Conservation (phyloP, 495 filamentous ascomycete genomes). For the Penicillium alfredii region DNA sequence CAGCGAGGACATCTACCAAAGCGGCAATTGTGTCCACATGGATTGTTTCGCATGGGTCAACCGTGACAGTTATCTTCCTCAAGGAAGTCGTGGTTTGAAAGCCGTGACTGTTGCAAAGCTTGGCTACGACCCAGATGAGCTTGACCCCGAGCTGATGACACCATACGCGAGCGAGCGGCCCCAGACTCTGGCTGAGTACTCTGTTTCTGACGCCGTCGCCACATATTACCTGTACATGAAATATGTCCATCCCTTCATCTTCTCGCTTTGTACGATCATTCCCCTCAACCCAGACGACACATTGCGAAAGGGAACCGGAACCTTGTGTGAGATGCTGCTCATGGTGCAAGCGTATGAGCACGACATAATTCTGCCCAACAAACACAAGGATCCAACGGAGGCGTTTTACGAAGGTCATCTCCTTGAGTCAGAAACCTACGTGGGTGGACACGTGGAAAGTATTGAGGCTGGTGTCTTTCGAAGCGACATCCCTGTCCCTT, state of each 20-base stretch:
- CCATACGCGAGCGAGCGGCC: slow-evolving; percentile 87
- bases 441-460: slow-evolving; percentile 98
- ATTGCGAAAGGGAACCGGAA: slow-evolving; percentile 91
- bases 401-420: slow-evolving; percentile 96
- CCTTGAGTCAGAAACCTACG: slow-evolving; percentile 94
- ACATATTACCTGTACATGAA: slow-evolving; percentile 99
- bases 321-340: slow-evolving; percentile 95
- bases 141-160: slow-evolving; percentile 98
- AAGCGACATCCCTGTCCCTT: slow-evolving; percentile 89
- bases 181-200: slow-evolving; percentile 94
- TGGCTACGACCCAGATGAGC: slow-evolving; percentile 95
- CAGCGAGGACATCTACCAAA: slow-evolving; percentile 91
- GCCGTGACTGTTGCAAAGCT: slow-evolving; percentile 96
- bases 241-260: slow-evolving; percentile 99
- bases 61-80: slow-evolving; percentile 94
- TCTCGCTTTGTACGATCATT: slow-evolving; percentile 94
- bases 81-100: slow-evolving; percentile 95
- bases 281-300: slow-evolving; percentile 90
- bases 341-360: slow-evolving; percentile 97
- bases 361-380: slow-evolving; percentile 90
- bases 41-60: slow-evolving; percentile 99
- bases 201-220: slow-evolving; percentile 96
- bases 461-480: slow-evolving; percentile 98
- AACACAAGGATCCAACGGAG: slow-evolving; percentile 86
- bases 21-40: slow-evolving; percentile 94